A percentile compares a stretch with the other conserved stretches of the same genome.
Conservation (phyloP, 2,329 filamentous ascomycete genomes). For the Coleophoma eucalyptorum region DNA sequence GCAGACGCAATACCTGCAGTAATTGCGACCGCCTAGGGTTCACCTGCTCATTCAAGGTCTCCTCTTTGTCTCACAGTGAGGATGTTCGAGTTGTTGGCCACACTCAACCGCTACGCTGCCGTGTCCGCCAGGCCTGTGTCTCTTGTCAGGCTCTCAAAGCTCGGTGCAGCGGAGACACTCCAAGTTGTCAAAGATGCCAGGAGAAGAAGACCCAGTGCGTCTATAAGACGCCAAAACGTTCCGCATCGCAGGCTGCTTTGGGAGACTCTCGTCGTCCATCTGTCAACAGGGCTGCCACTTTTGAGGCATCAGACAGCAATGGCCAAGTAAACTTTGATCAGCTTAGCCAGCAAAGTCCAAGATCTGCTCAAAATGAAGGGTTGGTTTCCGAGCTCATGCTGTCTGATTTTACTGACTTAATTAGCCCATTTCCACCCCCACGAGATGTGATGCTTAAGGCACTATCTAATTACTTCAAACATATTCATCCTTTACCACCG, state of each 20-base stretch:
- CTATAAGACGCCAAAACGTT: neutral
- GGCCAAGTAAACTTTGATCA: neutral
- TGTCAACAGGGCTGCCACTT: neutral
- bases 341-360: neutral
- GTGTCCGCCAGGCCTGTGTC: neutral
- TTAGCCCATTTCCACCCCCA: neutral
- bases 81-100: neutral
- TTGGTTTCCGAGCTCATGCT: neutral
- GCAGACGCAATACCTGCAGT: neutral
- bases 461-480: neutral
- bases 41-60: neutral
- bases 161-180: neutral
- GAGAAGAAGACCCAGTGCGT: neutral
- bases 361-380: neutral
- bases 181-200: neutral
- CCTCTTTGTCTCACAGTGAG: neutral
- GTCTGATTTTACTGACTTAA: neutral
- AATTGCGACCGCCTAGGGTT: slow-evolving; percentile 1
- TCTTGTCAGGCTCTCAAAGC: neutral
- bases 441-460: neutral
- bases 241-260: neutral
- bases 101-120: neutral
- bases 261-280: neutral
- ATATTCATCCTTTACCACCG: neutral
- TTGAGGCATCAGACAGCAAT: neutral